phyloP scores from a whole-genome alignment of 192 early-diverging fungal species.

The Allomyces macrogynus region DNA sequence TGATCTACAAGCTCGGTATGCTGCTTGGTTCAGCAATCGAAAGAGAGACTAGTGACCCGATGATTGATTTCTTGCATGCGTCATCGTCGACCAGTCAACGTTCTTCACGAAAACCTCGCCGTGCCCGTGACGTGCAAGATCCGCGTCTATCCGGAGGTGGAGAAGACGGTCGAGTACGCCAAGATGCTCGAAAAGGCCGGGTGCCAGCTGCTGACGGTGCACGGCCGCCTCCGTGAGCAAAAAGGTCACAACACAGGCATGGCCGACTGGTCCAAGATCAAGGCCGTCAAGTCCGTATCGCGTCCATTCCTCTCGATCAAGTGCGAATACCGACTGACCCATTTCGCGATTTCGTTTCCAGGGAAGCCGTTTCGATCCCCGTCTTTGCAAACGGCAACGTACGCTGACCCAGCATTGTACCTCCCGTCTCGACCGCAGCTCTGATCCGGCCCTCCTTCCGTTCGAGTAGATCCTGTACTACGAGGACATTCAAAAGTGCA shows the following conservation, averaged over 20 bases:
- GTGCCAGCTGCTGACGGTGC: slow-evolving; percentile 77
- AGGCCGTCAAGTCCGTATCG: slow-evolving; percentile 30
- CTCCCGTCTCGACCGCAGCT: too few relatives aligned
- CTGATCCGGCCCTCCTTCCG: too few relatives aligned
- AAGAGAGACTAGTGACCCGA: not conserved
- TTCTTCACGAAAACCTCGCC: slow-evolving; percentile 52
- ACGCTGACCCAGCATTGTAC: not conserved
- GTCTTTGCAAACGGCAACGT: slow-evolving; percentile 93
- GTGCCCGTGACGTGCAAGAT: slow-evolving; percentile 96
- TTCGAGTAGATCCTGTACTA: slow-evolving; percentile 45
- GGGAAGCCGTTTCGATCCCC: slow-evolving; percentile 60
- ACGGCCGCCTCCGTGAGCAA: slow-evolving; percentile 86
- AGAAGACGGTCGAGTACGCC: slow-evolving; percentile 80
- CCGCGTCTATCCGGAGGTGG: slow-evolving; percentile 66
- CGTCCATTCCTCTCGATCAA: too few relatives aligned
- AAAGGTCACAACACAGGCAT: slow-evolving; percentile 91
- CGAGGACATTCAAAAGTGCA: slow-evolving; percentile 67
- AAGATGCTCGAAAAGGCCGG: slow-evolving; percentile 90
- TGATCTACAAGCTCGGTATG: slow-evolving; percentile 36
- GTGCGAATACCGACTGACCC: too few relatives aligned
- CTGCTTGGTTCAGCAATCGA: not conserved
- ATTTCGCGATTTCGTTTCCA: not conserved
- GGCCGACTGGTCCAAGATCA: slow-evolving; percentile 90
- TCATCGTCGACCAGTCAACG: slow-evolving; percentile 24
- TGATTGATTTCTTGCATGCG: not conserved